A percentile compares a stretch with the other conserved stretches of the same genome.
phyloP scores from a whole-genome alignment of 2,329 filamentous ascomycete species.

The Trichoderma sp. region DNA sequence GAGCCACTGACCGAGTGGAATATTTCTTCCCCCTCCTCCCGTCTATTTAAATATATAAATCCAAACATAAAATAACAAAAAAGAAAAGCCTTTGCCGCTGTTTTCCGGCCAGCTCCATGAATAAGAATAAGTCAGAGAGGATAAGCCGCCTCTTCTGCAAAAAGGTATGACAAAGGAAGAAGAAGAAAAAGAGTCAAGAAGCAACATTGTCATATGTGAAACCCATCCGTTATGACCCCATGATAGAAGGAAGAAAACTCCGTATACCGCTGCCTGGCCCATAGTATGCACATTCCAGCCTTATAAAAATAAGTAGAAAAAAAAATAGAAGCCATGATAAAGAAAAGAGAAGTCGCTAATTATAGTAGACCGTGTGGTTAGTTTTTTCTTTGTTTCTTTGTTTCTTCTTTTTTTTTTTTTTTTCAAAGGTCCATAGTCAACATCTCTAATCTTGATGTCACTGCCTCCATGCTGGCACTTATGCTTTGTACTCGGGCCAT shows the following conservation, averaged over 20 bases:
- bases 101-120: slow-evolving; percentile 1
- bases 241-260: neutral
- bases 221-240: slow-evolving; percentile 9
- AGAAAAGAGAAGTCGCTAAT: slow-evolving; percentile 14
- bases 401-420: slow-evolving; percentile 22
- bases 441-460: slow-evolving; percentile 43
- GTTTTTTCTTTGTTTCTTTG: neutral
- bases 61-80: slow-evolving; percentile 3
- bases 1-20: slow-evolving; percentile 1
- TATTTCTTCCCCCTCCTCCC: neutral
- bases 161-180: slow-evolving; percentile 2
- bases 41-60: slow-evolving; percentile 24
- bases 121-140: neutral
- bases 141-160: neutral
- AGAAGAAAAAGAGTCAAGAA: neutral
- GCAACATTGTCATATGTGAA: slow-evolving; percentile 3
- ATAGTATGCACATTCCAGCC: slow-evolving; percentile 16
- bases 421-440: slow-evolving; percentile 40
- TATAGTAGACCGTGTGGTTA: neutral
- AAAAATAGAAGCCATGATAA: neutral
- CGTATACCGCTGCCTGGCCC: slow-evolving; percentile 19
- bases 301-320: slow-evolving; percentile 4
- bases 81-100: neutral
- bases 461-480: slow-evolving; percentile 41
- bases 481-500: slow-evolving; percentile 55